Conservation (phyloP, 495 filamentous ascomycete genomes). For the Penicillium malachiteum region DNA sequence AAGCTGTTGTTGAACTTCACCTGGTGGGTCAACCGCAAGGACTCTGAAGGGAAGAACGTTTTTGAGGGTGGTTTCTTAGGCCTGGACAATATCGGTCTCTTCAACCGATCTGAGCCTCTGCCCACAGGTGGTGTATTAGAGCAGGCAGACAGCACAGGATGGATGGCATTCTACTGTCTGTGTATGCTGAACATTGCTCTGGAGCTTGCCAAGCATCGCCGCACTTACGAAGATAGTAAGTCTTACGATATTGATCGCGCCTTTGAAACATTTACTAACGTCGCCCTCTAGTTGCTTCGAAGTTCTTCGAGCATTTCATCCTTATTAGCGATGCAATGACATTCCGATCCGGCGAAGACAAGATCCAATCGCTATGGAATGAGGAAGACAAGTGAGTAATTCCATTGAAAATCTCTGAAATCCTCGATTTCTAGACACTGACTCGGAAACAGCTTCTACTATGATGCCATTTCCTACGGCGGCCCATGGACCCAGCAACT, state of each 20-base stretch:
- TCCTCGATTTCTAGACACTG: constrained; percentile 11
- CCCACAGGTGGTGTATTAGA: constrained; percentile 91
- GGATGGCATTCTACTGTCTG: constrained; percentile 97
- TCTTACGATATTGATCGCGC: no score
- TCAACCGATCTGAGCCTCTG: constrained; percentile 96
- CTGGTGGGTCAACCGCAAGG: constrained; percentile 98
- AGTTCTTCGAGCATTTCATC: constrained; percentile 98
- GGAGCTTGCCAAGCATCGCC: constrained; percentile 89
- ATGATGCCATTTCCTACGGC: constrained; percentile 95
- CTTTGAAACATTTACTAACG: constrained; percentile 13
- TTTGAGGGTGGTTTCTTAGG: constrained; percentile 98
- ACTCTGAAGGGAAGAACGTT: constrained; percentile 88
- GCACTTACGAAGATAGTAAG: constrained; percentile 89
- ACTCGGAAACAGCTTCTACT: constrained; percentile 72
- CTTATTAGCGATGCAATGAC: constrained; percentile 98
- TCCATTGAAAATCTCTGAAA: no score
- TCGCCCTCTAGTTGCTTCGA: constrained; percentile 65
- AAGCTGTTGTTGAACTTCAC: constrained; percentile 96
- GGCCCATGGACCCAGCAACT: constrained; percentile 90
- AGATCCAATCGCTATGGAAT: constrained; percentile 83
- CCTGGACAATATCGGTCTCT: constrained; percentile 93
- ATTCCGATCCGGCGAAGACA: constrained; percentile 72
- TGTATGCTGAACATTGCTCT: constrained; percentile 96
- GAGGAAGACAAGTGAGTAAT: constrained; percentile 69
- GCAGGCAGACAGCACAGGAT: constrained; percentile 95